Percentiles rank a stretch among this genome's conserved stretches.
phyloP scores from a whole-genome alignment of 495 filamentous ascomycete species.

The Aspergillus sclerotiicarbonarius region DNA sequence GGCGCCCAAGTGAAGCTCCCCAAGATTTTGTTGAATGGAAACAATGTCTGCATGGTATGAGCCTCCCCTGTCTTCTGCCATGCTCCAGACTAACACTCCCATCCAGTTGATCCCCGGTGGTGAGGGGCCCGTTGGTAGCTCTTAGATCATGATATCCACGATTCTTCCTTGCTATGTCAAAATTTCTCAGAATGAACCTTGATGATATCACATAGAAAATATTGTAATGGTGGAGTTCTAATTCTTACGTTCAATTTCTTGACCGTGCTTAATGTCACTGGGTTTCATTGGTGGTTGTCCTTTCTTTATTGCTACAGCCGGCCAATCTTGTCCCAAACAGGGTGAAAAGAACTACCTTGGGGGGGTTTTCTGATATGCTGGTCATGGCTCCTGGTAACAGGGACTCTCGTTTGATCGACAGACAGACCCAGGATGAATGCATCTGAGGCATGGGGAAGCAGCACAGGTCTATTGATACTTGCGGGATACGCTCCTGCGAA shows the following conservation, averaged over 20 bases:
- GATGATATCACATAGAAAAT: constrained; percentile 28
- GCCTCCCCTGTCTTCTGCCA: background rate
- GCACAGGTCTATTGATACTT: too few species aligned
- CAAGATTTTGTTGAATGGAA: constrained; percentile 96
- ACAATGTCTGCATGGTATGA: constrained; percentile 97
- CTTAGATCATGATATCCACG: constrained; percentile 21
- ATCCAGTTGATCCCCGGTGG: constrained; percentile 81
- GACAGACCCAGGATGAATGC: too few species aligned
- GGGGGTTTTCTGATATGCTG: too few species aligned
- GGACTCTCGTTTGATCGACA: too few species aligned
- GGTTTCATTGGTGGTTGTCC: background rate
- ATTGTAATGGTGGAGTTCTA: constrained; percentile 12
- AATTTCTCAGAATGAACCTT: constrained; percentile 33
- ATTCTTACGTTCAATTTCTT: background rate
- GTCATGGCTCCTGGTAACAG: too few species aligned
- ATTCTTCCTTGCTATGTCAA: constrained; percentile 19
- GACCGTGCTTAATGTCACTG: background rate
- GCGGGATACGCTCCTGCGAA: too few species aligned
- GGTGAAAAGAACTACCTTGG: too few species aligned
- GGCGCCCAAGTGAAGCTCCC: constrained; percentile 82
- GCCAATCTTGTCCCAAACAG: background rate
- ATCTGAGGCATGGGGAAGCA: too few species aligned
- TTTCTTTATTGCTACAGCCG: background rate
- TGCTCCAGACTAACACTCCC: constrained; percentile 12
- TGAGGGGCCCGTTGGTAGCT: constrained; percentile 62